Percentiles rank a stretch among this genome's conserved stretches.
These are phyloP conservation scores for Diaporthe ilicicola DNA, from an alignment of 2,329 filamentous ascomycete genomes.

Conservation along the genomic window DNA sequence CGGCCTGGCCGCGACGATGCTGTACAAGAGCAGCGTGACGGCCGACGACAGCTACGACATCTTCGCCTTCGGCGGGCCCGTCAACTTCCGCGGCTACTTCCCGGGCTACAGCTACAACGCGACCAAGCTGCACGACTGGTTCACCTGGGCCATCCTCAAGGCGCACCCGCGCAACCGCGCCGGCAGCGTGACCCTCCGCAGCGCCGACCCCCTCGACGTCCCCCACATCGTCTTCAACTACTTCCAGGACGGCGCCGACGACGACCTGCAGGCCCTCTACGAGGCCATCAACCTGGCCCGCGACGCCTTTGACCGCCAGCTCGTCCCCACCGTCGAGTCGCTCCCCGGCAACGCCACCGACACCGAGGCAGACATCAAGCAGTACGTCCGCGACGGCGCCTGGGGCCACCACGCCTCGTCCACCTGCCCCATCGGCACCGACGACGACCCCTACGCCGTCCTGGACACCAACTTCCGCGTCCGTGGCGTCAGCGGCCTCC, in stretches of 20 bases:
- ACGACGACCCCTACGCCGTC: conserved; percentile 6
- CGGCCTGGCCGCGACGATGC: conserved; percentile 37
- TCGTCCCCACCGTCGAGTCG: neutral
- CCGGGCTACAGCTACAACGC: conserved; percentile 35
- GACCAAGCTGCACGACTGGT: conserved; percentile 29
- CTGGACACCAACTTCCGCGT: conserved; percentile 26
- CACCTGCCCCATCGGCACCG: conserved; percentile 16
- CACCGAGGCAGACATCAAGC: neutral
- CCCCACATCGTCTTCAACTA: conserved; percentile 60
- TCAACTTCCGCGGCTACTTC: conserved; percentile 34
- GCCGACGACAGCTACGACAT: conserved; percentile 53
- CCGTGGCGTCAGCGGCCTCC: neutral
- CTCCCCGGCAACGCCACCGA: conserved; percentile 2
- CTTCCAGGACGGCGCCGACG: conserved; percentile 47
- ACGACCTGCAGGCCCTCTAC: conserved; percentile 13
- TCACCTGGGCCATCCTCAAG: conserved; percentile 37
- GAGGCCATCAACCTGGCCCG: conserved; percentile 22
- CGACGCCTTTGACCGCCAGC: conserved; percentile 14
- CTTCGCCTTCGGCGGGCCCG: conserved; percentile 48
- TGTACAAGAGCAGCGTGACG: conserved; percentile 41
- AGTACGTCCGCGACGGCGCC: conserved; percentile 12
- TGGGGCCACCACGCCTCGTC: conserved; percentile 26
- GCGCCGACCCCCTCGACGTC: conserved; percentile 34
- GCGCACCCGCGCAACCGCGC: conserved; percentile 38
- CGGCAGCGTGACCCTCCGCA: conserved; percentile 35